These are phyloP conservation scores for Stromatinia cepivora DNA, from an alignment of 2,329 filamentous ascomycete species.

Conservation along the genomic window DNA sequence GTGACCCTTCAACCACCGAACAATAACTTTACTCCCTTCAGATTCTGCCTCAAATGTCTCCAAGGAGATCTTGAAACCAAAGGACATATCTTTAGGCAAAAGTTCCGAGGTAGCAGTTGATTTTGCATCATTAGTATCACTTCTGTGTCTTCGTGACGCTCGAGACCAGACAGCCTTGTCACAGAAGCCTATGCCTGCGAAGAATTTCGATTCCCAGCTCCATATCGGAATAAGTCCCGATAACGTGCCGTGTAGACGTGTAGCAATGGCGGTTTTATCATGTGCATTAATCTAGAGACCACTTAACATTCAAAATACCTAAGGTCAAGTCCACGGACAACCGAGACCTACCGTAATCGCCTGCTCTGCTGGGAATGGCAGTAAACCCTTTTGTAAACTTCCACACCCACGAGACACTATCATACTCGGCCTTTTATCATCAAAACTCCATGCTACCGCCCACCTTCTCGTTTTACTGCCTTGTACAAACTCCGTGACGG, in stretches of 20 bases:
- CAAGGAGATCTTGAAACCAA: conserved; percentile 59
- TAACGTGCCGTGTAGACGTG: conserved; percentile 37
- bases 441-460: conserved; percentile 88
- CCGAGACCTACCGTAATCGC: conserved; percentile 40
- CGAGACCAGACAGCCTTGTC: conserved; percentile 41
- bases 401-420: conserved; percentile 43
- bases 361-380: conserved; percentile 54
- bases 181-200: conserved; percentile 37
- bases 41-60: conserved; percentile 42
- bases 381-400: conserved; percentile 49
- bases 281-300: neutral
- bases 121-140: conserved; percentile 31
- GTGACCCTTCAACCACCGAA: conserved; percentile 74
- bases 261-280: conserved; percentile 15
- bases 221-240: conserved; percentile 36
- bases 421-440: conserved; percentile 60
- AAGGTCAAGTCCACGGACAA: neutral
- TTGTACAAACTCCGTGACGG: conserved; percentile 76
- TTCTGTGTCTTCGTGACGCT: conserved; percentile 43
- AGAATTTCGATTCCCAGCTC: conserved; percentile 36
- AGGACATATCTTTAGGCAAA: conserved; percentile 40
- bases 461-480: conserved; percentile 78
- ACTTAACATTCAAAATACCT: neutral
- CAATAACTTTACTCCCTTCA: conserved; percentile 49
- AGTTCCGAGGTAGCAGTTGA: conserved; percentile 40